A percentile compares a stretch with the other conserved stretches of the same genome.
Evolutionary conservation across 129 eudicot species (phyloP).

Genomic region (Tagetes patula): DNA sequence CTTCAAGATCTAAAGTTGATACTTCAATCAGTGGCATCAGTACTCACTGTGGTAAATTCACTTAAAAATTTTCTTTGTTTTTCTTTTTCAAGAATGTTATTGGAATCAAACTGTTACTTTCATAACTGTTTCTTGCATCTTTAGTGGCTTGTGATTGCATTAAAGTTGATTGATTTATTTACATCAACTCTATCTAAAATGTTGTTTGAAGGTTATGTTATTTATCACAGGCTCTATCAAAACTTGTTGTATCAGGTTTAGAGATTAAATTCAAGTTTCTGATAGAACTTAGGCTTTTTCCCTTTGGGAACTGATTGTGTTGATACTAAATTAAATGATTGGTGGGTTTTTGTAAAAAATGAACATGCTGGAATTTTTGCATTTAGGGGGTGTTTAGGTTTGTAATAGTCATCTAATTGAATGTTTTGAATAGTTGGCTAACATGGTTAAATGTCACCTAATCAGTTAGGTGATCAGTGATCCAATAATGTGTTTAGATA

Average conservation of each 20-base stretch:
- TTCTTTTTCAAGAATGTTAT: conserved; percentile 5
- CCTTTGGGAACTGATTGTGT: not conserved
- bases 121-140: conserved; percentile 11
- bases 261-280: conserved; percentile 7
- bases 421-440: not conserved
- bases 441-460: not conserved
- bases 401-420: not conserved
- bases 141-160: conserved; percentile 22
- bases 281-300: conserved; percentile 2
- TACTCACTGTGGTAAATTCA: conserved; percentile 61
- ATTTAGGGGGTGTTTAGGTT: not conserved
- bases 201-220: not conserved
- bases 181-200: conserved; percentile 6
- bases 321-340: not conserved
- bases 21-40: conserved; percentile 83
- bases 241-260: conserved; percentile 16
- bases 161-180: conserved; percentile 2
- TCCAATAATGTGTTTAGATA: not conserved
- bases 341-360: not conserved
- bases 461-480: not conserved
- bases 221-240: conserved; percentile 4
- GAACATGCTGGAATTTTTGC: not conserved
- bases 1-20: conserved; percentile 99
- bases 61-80: not conserved
- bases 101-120: conserved; percentile 3